Percentiles rank a stretch among this genome's conserved stretches.
Conservation (phyloP, 164 flowering plant genomes). For the Tetrastigma voinierianum region DNA sequence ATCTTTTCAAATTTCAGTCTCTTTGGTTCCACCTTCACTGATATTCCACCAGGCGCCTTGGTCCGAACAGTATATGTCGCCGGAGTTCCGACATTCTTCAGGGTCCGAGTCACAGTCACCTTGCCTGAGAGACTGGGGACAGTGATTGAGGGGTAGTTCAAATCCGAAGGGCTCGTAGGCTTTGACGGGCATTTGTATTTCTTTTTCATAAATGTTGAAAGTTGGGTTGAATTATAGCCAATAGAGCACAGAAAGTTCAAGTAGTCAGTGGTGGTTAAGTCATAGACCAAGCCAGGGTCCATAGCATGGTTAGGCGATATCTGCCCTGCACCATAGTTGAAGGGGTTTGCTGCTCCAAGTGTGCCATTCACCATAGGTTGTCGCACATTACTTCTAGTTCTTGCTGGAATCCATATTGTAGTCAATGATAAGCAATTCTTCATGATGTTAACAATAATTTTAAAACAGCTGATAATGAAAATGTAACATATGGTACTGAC, state of each 20-base stretch:
- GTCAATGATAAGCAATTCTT: no score
- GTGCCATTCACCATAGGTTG: not conserved
- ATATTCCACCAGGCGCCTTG: no score
- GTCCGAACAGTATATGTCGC: no score
- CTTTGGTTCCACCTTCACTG: slow-evolving; percentile 17
- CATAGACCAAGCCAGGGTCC: no score
- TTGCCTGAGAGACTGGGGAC: no score
- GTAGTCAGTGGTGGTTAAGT: no score
- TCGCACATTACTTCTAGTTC: not conserved
- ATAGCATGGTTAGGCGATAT: not conserved
- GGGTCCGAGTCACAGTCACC: no score
- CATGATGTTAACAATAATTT: no score
- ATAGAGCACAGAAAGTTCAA: no score
- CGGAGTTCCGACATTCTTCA: no score
- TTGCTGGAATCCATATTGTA: not conserved
- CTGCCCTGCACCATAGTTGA: slow-evolving; percentile 1
- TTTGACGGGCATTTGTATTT: not conserved
- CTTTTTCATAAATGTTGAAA: not conserved
- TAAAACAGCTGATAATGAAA: no score
- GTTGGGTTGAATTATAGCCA: no score
- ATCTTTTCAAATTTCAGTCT: slow-evolving; percentile 21
- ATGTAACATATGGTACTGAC: not conserved
- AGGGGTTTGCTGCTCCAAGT: not conserved
- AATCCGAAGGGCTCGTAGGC: not conserved
- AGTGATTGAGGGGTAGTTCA: slow-evolving; percentile 1